Percentiles rank a stretch among this genome's conserved stretches.
Evolutionary conservation across 148 eudicot species (phyloP).

Genomic region (Agrostemma githago): DNA sequence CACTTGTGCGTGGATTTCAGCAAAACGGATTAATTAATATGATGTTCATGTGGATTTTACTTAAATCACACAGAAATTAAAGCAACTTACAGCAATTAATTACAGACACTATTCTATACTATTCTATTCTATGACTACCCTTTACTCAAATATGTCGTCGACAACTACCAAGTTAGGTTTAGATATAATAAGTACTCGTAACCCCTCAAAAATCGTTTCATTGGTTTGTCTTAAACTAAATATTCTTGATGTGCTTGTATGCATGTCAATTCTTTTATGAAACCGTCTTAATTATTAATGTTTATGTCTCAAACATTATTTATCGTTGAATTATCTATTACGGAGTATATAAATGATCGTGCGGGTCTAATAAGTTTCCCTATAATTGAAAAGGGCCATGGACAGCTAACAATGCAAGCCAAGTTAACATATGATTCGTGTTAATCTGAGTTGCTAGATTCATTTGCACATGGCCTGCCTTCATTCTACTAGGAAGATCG

Average conservation of each 20-base stretch:
- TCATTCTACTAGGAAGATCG: constrained; percentile 18
- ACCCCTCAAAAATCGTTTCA: too few species aligned
- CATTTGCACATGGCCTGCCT: constrained; percentile 13
- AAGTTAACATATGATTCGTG: not conserved
- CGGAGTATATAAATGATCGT: not conserved
- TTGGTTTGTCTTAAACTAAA: too few species aligned
- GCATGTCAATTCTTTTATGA: too few species aligned
- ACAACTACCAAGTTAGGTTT: too few species aligned
- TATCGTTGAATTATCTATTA: not conserved
- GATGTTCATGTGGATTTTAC: constrained; percentile 29
- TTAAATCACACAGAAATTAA: constrained; percentile 3
- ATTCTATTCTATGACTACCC: too few species aligned
- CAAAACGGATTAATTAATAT: constrained; percentile 9
- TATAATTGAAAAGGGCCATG: not conserved
- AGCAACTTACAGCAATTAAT: not conserved
- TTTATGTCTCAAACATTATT: too few species aligned
- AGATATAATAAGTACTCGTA: too few species aligned
- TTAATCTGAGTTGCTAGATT: constrained; percentile 13
- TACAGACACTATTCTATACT: too few species aligned
- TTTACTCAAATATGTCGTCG: too few species aligned
- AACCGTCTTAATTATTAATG: too few species aligned
- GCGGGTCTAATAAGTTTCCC: not conserved
- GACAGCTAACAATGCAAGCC: not conserved
- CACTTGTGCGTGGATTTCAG: constrained; percentile 22
- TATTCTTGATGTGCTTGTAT: too few species aligned